phyloP scores from a whole-genome alignment of 2,329 filamentous ascomycete species.

The Juglanconis juglandina region DNA sequence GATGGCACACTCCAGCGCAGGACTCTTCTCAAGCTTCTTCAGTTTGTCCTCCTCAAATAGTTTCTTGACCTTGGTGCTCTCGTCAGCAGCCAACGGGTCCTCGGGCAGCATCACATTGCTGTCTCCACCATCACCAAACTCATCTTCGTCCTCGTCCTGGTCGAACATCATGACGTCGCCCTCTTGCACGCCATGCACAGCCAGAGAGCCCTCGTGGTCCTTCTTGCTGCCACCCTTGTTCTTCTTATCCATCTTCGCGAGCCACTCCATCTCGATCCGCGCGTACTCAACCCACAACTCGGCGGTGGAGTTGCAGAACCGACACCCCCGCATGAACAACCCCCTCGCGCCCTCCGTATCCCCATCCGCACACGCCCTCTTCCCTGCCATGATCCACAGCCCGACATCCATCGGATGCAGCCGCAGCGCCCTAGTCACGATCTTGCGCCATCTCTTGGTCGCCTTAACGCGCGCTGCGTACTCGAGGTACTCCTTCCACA shows the following conservation, averaged over 20 bases:
- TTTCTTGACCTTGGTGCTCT: constrained; percentile 32
- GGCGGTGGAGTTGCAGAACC: constrained; percentile 77
- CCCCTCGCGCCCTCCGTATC: constrained; percentile 84
- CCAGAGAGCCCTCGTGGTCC: constrained; percentile 28
- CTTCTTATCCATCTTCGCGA: constrained; percentile 74
- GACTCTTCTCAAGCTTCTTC: constrained; percentile 64
- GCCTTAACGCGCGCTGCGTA: constrained; percentile 70
- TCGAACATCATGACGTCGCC: constrained; percentile 46
- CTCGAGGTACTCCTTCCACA: constrained; percentile 89
- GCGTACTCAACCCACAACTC: constrained; percentile 86
- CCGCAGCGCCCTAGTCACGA: constrained; percentile 68
- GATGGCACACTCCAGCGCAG: constrained; percentile 88
- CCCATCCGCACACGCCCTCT: constrained; percentile 71
- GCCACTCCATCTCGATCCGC: constrained; percentile 87
- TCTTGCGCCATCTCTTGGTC: constrained; percentile 61
- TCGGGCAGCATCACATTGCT: constrained; percentile 44
- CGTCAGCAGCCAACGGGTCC: constrained; percentile 33
- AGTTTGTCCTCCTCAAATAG: constrained; percentile 45
- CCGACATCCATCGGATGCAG: constrained; percentile 80
- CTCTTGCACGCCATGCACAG: constrained; percentile 35
- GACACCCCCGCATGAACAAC: constrained; percentile 82
- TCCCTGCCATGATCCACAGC: constrained; percentile 83
- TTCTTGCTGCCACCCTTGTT: constrained; percentile 59
- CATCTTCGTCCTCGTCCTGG: constrained; percentile 46
- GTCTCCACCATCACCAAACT: constrained; percentile 40